Percentiles rank a stretch among this genome's conserved stretches.
Evolutionary conservation across 805 yeast genomes (phyloP).

Genomic region (Candida golubevii): DNA sequence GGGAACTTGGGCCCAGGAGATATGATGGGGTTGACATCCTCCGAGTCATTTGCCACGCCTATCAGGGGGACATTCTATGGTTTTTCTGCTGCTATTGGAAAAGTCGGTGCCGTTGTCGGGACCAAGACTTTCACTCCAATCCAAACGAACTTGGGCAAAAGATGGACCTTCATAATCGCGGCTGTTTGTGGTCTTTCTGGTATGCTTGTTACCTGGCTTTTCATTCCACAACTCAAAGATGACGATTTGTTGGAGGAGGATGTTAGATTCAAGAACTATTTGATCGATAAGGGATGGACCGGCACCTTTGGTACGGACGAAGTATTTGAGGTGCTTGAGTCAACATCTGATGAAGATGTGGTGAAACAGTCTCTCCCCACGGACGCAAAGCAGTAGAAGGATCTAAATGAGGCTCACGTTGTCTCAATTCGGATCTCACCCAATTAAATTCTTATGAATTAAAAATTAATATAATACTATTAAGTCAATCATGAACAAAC

Average conservation of each 20-base stretch:
- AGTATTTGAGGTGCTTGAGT: constrained; percentile 2
- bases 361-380: not conserved
- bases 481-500: too few species aligned
- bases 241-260: constrained; percentile 69
- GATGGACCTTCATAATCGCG: constrained; percentile 77
- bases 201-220: constrained; percentile 52
- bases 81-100: constrained; percentile 73
- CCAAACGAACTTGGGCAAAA: constrained; percentile 55
- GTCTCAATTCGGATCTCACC: not conserved
- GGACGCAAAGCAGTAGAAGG: too few species aligned
- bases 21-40: constrained; percentile 59
- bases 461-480: not conserved
- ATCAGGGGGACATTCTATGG: constrained; percentile 76
- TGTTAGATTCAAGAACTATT: constrained; percentile 54
- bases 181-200: constrained; percentile 70
- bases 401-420: too few species aligned
- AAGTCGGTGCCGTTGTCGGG: constrained; percentile 83
- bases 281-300: constrained; percentile 56
- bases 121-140: constrained; percentile 70
- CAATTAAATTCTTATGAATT: not conserved
- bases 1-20: constrained; percentile 82
- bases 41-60: constrained; percentile 72
- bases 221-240: constrained; percentile 64
- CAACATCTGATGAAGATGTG: constrained; percentile 13
- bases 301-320: constrained; percentile 41